Evolutionary conservation across 441 rosid genomes (phyloP), one percentile per base, ranked within the genome.

Genomic region (Theobroma grandiflorum): DNA sequence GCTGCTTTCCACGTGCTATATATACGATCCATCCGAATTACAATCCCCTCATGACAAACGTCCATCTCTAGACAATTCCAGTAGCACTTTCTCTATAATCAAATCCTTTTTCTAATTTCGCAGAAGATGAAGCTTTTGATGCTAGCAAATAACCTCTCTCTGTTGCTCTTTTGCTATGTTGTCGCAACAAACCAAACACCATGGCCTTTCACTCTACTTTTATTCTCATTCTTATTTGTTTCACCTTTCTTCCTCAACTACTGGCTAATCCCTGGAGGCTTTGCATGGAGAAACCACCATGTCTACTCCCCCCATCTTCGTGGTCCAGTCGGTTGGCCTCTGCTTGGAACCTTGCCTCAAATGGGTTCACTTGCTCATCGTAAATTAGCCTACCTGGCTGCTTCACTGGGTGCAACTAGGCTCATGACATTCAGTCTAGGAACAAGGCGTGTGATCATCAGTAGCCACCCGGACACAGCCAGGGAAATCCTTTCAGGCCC

Each of bases 341-440:
- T 89, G 0, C 22, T 92, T 0, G 96, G 96, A 14, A 74, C 70
- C 43, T 79, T 90, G 59, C 92, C 93, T 0, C 78, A 65, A 72
- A 92, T 92, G 96, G 94, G 89, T 33, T 69, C 93, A 4, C 86
- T 85, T 4, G 91, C 93, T 63, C 94, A 91, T 81, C 93, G 91
- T 1, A 91, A 87, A n/a, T 43, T 92, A 37, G 93, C 96, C 1
- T 18, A 82, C 81, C 49, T 83, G 71, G 91, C 96, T 1, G 55
- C 83, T 35, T 88, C 92, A 1, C 45, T 86, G 0, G 86, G 86
- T 52, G 88, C 92, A 31, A 84, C 79, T 4, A 82, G 67, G 71
- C 89, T 90, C 11, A 92, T 92, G 96, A 89, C 90, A 5, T 81
- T 92, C 2, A 91, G 92, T 53, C 80, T 90, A 0, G 96, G 96